Conservation (phyloP, 2,329 filamentous ascomycete genomes). For the Hirsutella rhossiliensis region DNA sequence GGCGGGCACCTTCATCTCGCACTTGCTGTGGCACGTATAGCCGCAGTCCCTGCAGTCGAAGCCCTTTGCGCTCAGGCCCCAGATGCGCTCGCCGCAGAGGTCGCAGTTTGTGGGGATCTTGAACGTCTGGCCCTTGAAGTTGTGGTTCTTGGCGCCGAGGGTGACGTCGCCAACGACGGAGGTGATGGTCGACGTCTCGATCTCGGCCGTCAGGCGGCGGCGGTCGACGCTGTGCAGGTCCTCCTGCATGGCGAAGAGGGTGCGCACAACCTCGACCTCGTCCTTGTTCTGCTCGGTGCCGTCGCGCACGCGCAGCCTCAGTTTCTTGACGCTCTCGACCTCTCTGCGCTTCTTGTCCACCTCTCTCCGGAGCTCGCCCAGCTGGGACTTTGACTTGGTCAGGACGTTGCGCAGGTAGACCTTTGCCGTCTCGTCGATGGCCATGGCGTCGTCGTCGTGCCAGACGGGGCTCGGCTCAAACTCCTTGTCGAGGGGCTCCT, state of each 20-base stretch:
- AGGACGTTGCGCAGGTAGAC: slow-evolving; percentile 86
- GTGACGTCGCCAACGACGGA: slow-evolving; percentile 84
- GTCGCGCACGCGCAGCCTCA: slow-evolving; percentile 66
- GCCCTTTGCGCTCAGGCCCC: slow-evolving; percentile 92
- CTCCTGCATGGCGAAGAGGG: slow-evolving; percentile 78
- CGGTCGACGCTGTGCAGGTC: slow-evolving; percentile 74
- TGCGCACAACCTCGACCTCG: slow-evolving; percentile 71
- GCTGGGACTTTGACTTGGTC: slow-evolving; percentile 75
- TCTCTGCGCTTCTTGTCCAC: slow-evolving; percentile 79
- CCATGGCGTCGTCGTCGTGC: slow-evolving; percentile 84
- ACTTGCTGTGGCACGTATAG: slow-evolving; percentile 97
- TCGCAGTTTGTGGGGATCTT: slow-evolving; percentile 99
- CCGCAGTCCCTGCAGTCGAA: slow-evolving; percentile 94
- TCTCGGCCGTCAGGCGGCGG: slow-evolving; percentile 74
- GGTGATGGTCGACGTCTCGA: slow-evolving; percentile 91
- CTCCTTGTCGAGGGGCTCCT: slow-evolving; percentile 70
- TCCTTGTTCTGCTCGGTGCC: slow-evolving; percentile 73
- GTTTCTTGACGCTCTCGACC: slow-evolving; percentile 62
- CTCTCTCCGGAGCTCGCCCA: slow-evolving; percentile 70
- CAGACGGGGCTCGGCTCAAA: slow-evolving; percentile 96
- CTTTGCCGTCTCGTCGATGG: slow-evolving; percentile 77
- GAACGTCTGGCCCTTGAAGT: slow-evolving; percentile 98
- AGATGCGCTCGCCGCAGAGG: slow-evolving; percentile 89
- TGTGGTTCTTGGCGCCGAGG: slow-evolving; percentile 84
- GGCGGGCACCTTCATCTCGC: slow-evolving; percentile 95